Evolutionary conservation across 768 basidiomycete species (phyloP).

Genomic region (Pisolithus albus): DNA sequence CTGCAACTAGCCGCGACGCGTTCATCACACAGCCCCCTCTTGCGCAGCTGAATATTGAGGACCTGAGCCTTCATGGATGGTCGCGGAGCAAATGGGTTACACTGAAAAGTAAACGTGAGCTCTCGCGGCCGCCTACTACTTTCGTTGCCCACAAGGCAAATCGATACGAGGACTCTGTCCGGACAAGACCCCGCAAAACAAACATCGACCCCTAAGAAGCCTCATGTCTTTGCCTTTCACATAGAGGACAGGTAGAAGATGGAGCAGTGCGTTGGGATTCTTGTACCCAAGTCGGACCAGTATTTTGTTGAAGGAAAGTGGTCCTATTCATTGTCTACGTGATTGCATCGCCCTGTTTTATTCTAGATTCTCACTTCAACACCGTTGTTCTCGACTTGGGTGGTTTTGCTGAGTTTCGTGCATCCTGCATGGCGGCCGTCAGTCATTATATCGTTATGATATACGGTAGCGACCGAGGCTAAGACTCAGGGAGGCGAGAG

Average conservation of each 20-base stretch:
- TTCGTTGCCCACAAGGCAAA: slow-evolving; percentile 13
- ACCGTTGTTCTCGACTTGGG: no score
- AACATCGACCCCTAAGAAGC: slow-evolving; percentile 12
- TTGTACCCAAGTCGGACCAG: slow-evolving; percentile 16
- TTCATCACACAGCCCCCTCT: slow-evolving; percentile 21
- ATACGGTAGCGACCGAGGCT: no score
- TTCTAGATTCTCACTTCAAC: no score
- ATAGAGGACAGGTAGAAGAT: slow-evolving; percentile 20
- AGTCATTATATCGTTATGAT: no score
- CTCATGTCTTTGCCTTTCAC: slow-evolving; percentile 25
- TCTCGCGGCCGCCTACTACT: slow-evolving; percentile 15
- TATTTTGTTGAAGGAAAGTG: no score
- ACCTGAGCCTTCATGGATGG: slow-evolving; percentile 22
- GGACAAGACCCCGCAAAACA: not conserved
- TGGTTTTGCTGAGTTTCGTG: no score
- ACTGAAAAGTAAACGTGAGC: slow-evolving; percentile 17
- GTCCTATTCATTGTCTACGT: no score
- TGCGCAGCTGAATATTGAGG: slow-evolving; percentile 23
- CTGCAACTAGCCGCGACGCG: slow-evolving; percentile 1
- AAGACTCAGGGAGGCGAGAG: no score
- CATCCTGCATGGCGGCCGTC: no score
- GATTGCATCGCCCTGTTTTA: no score
- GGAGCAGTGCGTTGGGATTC: slow-evolving; percentile 17
- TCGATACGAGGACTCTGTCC: slow-evolving; percentile 15
- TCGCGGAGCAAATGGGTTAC: slow-evolving; percentile 19